Base-by-base conservation (phyloP, 169 alveolate species). In the Eimeria brunetti region DNA sequence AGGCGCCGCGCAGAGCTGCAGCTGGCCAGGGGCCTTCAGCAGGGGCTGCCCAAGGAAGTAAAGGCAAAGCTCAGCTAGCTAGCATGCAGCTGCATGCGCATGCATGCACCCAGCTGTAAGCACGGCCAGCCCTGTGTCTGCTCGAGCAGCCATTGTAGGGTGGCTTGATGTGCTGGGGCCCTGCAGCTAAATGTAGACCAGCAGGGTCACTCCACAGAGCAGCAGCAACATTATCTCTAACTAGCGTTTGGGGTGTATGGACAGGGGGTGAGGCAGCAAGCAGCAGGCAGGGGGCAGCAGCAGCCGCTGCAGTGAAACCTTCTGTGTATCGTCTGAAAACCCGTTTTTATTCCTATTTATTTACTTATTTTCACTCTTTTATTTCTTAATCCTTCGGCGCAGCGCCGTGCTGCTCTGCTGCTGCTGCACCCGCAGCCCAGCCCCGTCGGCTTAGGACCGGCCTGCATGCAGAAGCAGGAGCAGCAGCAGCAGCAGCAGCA, bases 381-480 rank as follows among this genome's bases (percentile, higher is more conserved):
- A 1, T 2, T 24, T 58, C 3, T 18, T 2, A 58, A 16, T 58
- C 22, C 67, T 64, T n/a, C 22, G 8, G 22, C 16, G 36, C 84
- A 16, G 8, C 0, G 53, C 84, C 36, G 49, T 14, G 53, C 58
- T 36, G 58, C 33, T 14, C 22, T 33, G 51, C 16, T 53, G 53
- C 84, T 73, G 84, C 84, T n/a, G n/a, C n/a, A 73, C 84, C 84
- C 84, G 18, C 84, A 36, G 84, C 84, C 84, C 84, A 73, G 84
- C 84, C 84, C 84, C 84, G 53, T 64, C n/a, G 75, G 1, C 41
- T 18, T 64, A 41, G 41, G 36, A n/a, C 14, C 75, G 36, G 41
- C n/a, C 75, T 27, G 41, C 75, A 64, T 27, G 75, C 18, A 64
- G 22, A 41, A n/a, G n/a, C n/a, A n/a, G n/a, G n/a, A n/a, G n/a